Base-by-base conservation (phyloP, 257 asterid genomes). In the Coffea eugenioides region DNA sequence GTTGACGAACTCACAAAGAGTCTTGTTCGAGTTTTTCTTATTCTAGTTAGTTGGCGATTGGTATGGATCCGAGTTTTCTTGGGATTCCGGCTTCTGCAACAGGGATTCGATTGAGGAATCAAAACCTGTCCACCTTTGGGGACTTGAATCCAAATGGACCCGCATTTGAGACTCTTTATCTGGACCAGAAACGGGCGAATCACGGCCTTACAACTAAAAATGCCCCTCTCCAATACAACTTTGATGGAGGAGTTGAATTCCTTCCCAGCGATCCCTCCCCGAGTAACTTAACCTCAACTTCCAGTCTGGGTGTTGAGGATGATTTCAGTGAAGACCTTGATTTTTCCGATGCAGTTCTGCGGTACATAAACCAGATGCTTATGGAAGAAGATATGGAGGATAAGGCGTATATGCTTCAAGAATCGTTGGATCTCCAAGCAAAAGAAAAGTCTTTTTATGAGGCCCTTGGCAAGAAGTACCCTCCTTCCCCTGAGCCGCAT, bases 381-480 rank as follows among this genome's bases (percentile, higher is more conserved):
- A 91, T 92, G 96, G 92, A 91, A 66, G 97, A 92, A 84, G 96
- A 91, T 36, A 92, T 88, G 86, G 96, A 88, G 79, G 93, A 92
- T 39, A 88, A 86, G 80, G 20, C 90, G 1, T 83, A 83, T 54
- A 82, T 88, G 92, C 87, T 91, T 77, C 91, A 88, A 68, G 93
- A 90, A 74, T 90, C 93, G 15, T 79, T 85, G 81, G 96, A 88
- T 85, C 86, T 90, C 76, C 87, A 84, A 80, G 96, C 94, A 3
- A 88, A 90, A 57, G 96, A 92, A 76, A 86, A 82, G 82, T 92
- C 93, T 4, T 92, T 91, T 75, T 91, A 92, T 20, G 97, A 91
- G 72, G 88, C 89, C 2, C 90, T 91, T 7, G 94, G 95, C 21
- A 80, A 88, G 82, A 87, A 86, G 78, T 85, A 87, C 69, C 94